phyloP scores from a whole-genome alignment of 2,329 filamentous ascomycete genomes.

The Xylariaceae sp. region DNA sequence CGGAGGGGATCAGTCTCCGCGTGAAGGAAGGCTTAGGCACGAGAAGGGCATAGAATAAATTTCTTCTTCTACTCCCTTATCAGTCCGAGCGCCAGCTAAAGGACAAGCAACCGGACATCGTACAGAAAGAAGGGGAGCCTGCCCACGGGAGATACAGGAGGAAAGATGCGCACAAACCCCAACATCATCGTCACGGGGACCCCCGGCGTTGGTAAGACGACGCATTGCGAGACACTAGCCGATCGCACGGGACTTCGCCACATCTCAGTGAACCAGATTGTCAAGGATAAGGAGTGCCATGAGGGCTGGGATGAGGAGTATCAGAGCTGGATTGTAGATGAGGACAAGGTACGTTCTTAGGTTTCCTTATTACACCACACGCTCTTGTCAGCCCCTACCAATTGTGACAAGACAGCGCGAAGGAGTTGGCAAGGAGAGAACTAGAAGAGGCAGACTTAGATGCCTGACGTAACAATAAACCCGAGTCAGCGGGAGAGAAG shows the following conservation, averaged over 20 bases:
- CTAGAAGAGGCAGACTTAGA: not conserved
- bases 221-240: constrained; percentile 83
- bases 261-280: constrained; percentile 86
- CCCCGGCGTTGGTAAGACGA: constrained; percentile 94
- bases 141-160: constrained; percentile 18
- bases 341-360: constrained; percentile 75
- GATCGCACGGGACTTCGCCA: constrained; percentile 79
- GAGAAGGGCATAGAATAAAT: too few relatives aligned
- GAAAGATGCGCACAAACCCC: constrained; percentile 61
- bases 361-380: not conserved
- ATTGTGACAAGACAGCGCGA: not conserved
- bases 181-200: constrained; percentile 97
- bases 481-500: too few relatives aligned
- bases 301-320: constrained; percentile 87
- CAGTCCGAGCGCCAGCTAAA: too few relatives aligned
- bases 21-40: too few relatives aligned
- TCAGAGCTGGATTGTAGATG: constrained; percentile 91
- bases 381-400: not conserved
- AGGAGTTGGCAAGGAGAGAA: not conserved
- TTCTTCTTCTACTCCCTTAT: too few relatives aligned
- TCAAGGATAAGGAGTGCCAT: constrained; percentile 86
- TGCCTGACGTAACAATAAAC: too few relatives aligned
- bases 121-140: constrained; percentile 13
- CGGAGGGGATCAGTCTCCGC: too few relatives aligned
- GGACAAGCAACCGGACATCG: not conserved